Conservation (phyloP, 371 early-diverging fungal genomes). For the Nematocida sp. region DNA sequence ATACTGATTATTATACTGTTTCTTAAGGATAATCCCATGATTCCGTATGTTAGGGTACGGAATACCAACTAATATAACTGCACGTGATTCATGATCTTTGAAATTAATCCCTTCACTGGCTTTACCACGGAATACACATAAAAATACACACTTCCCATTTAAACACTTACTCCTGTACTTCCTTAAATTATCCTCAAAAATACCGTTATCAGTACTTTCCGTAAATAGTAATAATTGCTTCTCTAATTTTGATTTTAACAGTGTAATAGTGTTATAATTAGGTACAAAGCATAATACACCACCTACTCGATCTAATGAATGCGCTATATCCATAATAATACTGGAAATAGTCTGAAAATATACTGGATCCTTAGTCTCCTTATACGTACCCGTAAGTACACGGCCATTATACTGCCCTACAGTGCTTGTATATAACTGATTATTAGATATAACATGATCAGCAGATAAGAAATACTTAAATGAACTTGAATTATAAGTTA, state of each 20-base stretch:
- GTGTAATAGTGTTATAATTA: constrained; percentile 71
- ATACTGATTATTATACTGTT: constrained; percentile 72
- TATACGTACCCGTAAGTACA: constrained; percentile 71
- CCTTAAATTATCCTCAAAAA: constrained; percentile 72
- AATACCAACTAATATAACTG: constrained; percentile 83
- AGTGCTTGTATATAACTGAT: constrained; percentile 13
- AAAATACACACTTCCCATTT: constrained; percentile 71
- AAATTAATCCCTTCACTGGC: constrained; percentile 90
- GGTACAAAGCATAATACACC: constrained; percentile 70
- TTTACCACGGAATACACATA: constrained; percentile 79
- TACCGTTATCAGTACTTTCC: constrained; percentile 60
- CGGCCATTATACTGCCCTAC: neutral
- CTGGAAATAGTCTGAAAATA: constrained; percentile 76
- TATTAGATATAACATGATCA: constrained; percentile 8
- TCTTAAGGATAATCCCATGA: constrained; percentile 73
- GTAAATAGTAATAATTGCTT: neutral
- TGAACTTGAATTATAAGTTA: constrained; percentile 27
- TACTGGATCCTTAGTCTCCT: constrained; percentile 68
- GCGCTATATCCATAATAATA: constrained; percentile 66
- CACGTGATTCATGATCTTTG: constrained; percentile 78
- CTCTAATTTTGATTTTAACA: constrained; percentile 68
- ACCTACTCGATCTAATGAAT: constrained; percentile 13
- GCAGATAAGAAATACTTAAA: constrained; percentile 39
- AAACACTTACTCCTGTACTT: constrained; percentile 64
- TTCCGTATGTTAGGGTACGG: constrained; percentile 78